Percentiles rank a stretch among this genome's conserved stretches.
phyloP scores from a whole-genome alignment of 768 basidiomycete genomes.

The Punctularia strigosozonata region DNA sequence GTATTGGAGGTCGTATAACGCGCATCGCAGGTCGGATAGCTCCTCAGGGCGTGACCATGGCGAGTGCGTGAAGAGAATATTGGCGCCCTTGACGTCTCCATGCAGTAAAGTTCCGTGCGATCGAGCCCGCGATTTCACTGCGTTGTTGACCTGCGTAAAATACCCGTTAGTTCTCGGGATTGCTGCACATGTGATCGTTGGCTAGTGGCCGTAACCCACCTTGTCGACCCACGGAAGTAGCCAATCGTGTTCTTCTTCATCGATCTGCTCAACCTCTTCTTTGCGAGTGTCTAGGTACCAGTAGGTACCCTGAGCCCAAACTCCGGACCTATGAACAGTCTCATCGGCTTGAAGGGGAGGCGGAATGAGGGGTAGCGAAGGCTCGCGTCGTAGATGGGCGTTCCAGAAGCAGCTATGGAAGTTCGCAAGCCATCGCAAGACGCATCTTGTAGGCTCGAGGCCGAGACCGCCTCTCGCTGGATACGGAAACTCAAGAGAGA shows the following conservation, averaged over 20 bases:
- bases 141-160: conserved; percentile 7
- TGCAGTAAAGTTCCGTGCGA: conserved; percentile 7
- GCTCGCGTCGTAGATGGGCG: not conserved
- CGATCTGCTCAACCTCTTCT: conserved; percentile 8
- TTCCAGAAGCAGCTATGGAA: conserved; percentile 8
- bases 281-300: conserved; percentile 9
- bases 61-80: conserved; percentile 7
- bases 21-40: conserved; percentile 3
- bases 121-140: conserved; percentile 3
- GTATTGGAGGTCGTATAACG: conserved; percentile 10
- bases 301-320: conserved; percentile 9
- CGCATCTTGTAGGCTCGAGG: conserved; percentile 4
- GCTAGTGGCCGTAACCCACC: conserved; percentile 1
- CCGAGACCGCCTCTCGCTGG: conserved; percentile 6
- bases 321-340: not conserved
- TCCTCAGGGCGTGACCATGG: not conserved
- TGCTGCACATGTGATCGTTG: too few relatives aligned
- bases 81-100: conserved; percentile 9
- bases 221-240: conserved; percentile 10
- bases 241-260: conserved; percentile 7
- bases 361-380: conserved; percentile 1
- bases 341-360: conserved; percentile 4
- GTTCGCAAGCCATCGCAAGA: conserved; percentile 8
- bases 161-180: not conserved
- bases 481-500: conserved; percentile 5